A percentile compares a stretch with the other conserved stretches of the same genome.
These are phyloP conservation scores for Geotrichum restrictum DNA, from an alignment of 1,139 yeast genomes.

Conservation along the genomic window DNA sequence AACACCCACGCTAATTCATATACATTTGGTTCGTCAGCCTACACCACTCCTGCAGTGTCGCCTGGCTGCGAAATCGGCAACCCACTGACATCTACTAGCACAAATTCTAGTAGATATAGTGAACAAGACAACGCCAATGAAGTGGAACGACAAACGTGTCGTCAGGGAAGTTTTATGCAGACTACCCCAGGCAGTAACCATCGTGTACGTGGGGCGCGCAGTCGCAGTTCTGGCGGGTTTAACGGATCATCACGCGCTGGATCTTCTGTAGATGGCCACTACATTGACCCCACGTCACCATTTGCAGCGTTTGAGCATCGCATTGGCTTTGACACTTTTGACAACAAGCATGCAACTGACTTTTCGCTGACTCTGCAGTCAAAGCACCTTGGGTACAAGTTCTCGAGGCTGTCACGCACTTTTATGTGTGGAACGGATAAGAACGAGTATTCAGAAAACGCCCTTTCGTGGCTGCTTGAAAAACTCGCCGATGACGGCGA, in stretches of 20 bases:
- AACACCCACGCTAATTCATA: constrained; percentile 19
- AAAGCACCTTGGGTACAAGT: constrained; percentile 54
- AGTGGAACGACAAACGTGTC: not conserved
- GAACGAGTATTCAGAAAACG: constrained; percentile 54
- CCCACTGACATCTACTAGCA: not conserved
- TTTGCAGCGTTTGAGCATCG: constrained; percentile 33
- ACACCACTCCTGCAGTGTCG: not conserved
- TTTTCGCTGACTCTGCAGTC: constrained; percentile 51
- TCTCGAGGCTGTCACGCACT: constrained; percentile 56
- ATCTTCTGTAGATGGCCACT: constrained; percentile 8
- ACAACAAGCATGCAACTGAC: constrained; percentile 41
- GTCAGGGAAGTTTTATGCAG: not conserved
- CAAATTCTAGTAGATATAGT: not conserved
- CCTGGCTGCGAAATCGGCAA: not conserved
- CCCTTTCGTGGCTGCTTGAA: constrained; percentile 63
- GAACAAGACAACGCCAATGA: not conserved
- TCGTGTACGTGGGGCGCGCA: constrained; percentile 6
- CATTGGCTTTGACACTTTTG: constrained; percentile 55
- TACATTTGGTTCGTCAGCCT: not conserved
- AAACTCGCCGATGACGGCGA: constrained; percentile 63
- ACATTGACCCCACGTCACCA: constrained; percentile 19
- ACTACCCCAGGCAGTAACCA: not conserved
- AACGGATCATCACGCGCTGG: constrained; percentile 2
- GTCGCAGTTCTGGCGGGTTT: not conserved
- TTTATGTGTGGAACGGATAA: constrained; percentile 59